Percentiles rank a stretch among this genome's conserved stretches.
These are phyloP conservation scores for Dryas integrifolia DNA, from an alignment of 331 rosid genomes.

Conservation along the genomic window DNA sequence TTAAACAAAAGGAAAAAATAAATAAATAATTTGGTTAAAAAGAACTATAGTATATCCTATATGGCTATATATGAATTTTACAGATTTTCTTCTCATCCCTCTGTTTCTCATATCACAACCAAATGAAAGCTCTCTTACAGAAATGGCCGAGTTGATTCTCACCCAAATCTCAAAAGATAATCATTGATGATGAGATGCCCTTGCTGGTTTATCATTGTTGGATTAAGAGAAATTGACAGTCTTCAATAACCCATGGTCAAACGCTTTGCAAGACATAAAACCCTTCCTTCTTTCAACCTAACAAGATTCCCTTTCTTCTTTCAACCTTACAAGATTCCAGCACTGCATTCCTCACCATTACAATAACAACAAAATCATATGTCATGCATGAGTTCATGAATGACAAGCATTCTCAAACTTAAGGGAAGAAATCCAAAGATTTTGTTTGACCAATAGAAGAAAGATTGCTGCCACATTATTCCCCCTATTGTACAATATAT, in stretches of 20 bases:
- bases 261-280: neutral
- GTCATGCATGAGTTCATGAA: conserved; percentile 2
- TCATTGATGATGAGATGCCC: neutral
- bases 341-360: neutral
- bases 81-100: neutral
- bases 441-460: no score
- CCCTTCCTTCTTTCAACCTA: neutral
- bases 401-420: neutral
- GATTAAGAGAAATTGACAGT: neutral
- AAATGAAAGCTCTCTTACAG: neutral
- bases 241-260: neutral
- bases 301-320: neutral
- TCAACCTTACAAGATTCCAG: neutral
- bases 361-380: neutral
- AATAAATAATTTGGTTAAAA: no score
- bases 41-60: no score
- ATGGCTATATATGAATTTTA: no score
- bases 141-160: neutral
- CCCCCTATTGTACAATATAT: no score
- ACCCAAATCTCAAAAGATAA: neutral
- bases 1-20: no score
- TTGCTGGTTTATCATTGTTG: neutral
- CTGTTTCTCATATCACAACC: neutral
- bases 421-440: no score
- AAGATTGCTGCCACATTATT: no score